Percentiles rank a stretch among this genome's conserved stretches.
These are phyloP conservation scores for Chaetomiaceae sp. DNA, from an alignment of 2,329 filamentous ascomycete genomes.

Conservation along the genomic window DNA sequence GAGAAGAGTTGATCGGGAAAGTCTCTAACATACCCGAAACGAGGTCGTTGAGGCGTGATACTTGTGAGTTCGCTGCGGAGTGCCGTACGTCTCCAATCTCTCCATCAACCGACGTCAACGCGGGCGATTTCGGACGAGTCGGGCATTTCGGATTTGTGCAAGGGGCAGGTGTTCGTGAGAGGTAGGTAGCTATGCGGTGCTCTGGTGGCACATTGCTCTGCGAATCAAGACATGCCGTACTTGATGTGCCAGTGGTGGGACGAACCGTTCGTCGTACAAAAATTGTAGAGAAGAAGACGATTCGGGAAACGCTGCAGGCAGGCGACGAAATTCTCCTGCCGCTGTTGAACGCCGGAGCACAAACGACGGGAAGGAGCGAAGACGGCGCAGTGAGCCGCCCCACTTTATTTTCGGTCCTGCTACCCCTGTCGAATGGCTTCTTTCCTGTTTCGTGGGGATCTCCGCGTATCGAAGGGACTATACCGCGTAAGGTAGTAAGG, in stretches of 20 bases:
- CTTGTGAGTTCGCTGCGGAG: too few species aligned
- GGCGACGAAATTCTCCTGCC: neutral
- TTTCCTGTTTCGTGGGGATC: constrained; percentile 8
- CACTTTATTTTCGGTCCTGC: constrained; percentile 12
- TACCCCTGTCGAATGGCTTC: constrained; percentile 10
- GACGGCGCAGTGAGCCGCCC: neutral
- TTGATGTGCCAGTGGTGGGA: constrained; percentile 5
- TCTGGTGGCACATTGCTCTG: constrained; percentile 1
- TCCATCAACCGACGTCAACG: neutral
- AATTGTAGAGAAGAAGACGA: constrained; percentile 2
- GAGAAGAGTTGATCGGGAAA: neutral
- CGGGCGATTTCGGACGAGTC: constrained; percentile 12
- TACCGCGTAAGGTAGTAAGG: neutral
- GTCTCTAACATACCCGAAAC: neutral
- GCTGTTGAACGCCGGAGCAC: constrained; percentile 10
- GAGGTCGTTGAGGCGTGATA: neutral
- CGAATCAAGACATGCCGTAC: constrained; percentile 7
- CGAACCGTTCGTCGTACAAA: neutral
- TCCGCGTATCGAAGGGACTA: constrained; percentile 5
- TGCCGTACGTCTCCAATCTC: too few species aligned
- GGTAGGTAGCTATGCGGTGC: neutral
- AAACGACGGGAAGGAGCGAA: constrained; percentile 1
- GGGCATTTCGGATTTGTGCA: constrained; percentile 8
- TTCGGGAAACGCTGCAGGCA: neutral
- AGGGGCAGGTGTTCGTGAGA: constrained; percentile 5